A percentile compares a stretch with the other conserved stretches of the same genome.
phyloP scores from a whole-genome alignment of 2,329 filamentous ascomycete species.

The Didymella keratinophila region DNA sequence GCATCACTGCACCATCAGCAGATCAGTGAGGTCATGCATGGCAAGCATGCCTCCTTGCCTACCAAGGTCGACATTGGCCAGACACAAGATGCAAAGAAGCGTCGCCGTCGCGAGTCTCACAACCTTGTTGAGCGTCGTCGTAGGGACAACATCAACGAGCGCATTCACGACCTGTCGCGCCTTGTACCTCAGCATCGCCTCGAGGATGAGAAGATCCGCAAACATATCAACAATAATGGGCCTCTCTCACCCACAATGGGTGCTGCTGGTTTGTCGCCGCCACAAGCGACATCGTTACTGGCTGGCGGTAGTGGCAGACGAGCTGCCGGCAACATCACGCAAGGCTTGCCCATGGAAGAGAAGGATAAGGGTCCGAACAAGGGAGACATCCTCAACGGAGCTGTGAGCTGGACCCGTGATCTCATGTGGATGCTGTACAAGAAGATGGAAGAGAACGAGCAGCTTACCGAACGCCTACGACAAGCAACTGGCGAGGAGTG shows the following conservation, averaged over 20 bases:
- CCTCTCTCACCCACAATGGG: constrained; percentile 84
- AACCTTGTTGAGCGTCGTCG: constrained; percentile 94
- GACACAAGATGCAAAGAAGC: constrained; percentile 91
- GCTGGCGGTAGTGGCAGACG: constrained; percentile 84
- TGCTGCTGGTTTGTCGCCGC: constrained; percentile 71
- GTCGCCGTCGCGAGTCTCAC: constrained; percentile 90
- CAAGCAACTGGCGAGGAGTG: constrained; percentile 50
- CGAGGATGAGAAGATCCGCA: constrained; percentile 96
- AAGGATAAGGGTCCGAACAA: constrained; percentile 99
- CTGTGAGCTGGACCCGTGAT: constrained; percentile 96
- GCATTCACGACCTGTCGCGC: constrained; percentile 94
- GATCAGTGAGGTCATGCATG: constrained; percentile 88
- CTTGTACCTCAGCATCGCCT: constrained; percentile 90
- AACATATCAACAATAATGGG: constrained; percentile 91
- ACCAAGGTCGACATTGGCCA: constrained; percentile 77
- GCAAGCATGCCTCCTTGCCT: constrained; percentile 87
- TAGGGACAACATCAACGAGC: constrained; percentile 97
- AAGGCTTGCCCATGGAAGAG: constrained; percentile 90
- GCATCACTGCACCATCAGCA: constrained; percentile 73
- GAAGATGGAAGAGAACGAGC: constrained; percentile 88
- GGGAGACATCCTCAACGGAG: constrained; percentile 95
- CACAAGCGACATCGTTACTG: constrained; percentile 85
- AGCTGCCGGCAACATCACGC: constrained; percentile 86
- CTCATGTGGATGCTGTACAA: constrained; percentile 95
- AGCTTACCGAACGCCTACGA: constrained; percentile 74